Evolutionary conservation across 164 flowering plant genomes (phyloP), one percentile per base, ranked within the genome.

Genomic region (Berberis vulgaris): DNA sequence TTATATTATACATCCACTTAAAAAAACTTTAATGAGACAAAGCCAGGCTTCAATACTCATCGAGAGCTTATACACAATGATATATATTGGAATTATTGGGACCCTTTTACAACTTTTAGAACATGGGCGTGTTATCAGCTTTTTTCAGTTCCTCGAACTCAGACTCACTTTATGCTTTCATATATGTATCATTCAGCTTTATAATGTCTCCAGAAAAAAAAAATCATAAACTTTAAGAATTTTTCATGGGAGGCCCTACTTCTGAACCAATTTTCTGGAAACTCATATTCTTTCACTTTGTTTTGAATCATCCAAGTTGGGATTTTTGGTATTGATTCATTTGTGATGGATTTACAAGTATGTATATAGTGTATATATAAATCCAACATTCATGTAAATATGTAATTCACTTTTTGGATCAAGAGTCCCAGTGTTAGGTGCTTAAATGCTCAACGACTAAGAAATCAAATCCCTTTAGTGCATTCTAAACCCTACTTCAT

Each of bases 11-110:
- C 26, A 26, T 26, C 26, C 26, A 26, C 26, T 26, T 26, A 26
- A 26, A 26, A 26, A 26, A 55, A 67, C 76, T 79, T 76, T 72
- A 72, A 66, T 72, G 73, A 59, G 74, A 62, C 76, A 76, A 61
- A 53, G 59, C 65, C n/a, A 69, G 60, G 57, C 57, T 71, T 74
- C 64, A 45, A 67, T 53, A 73, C n/a, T 43, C 74, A 71, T 69
- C 71, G 61, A 74, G 68, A 62, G 2, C 62, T 56, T 71, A 69
- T 64, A 63, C 69, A 63, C 68, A 49, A 79, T 79, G 74, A 76
- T 79, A 73, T 63, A 65, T 61, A 50, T 72, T 67, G 76, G 72
- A 71, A 79, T 76, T 64, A 72, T 74, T 74, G 74, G 57, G 49
- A 41, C 65, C 53, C 64, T 53, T 67, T 70, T 60, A 26, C 61